Evolutionary conservation across 768 basidiomycete genomes (phyloP), one percentile per base, ranked within the genome.

Genomic region (Hypsizygus marmoreus): DNA sequence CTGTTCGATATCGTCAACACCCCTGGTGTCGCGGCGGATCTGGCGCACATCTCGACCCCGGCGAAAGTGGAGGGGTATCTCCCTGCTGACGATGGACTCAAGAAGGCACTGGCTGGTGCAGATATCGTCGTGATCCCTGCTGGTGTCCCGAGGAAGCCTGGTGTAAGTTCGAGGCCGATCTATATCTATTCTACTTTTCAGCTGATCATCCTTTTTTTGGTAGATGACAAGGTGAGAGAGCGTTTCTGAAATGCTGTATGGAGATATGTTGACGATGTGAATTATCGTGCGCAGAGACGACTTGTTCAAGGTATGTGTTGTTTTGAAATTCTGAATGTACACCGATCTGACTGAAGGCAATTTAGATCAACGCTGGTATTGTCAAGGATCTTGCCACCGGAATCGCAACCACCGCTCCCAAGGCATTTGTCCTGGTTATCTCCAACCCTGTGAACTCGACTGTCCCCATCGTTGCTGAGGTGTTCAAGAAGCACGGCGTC

Each of bases 381-480:
- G 89, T 97, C 47, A 86, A 86, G 57, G 91, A 92, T 60, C 83
- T 99, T 48, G 95, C 95, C 12, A 86, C 82, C 26, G 94, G 90
- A 24, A 90, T 94, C 58, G 95, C 95, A 12, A 83, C 79, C 12
- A 63, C 71, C 38, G 81, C 82, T 32, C 95, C 95, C 49, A 94
- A 93, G 62, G 97, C 97, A 16, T 87, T 88, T 59, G 82, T 98
- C 34, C 82, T 94, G 38, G 94, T 99, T 56, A 98, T 99, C 68
- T 95, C 97, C 58, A 99, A 99, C 77, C 97, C 97, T 24, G 95
- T 99, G 64, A 98, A 99, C 81, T 97, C 95, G 32, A 97, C 97
- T 29, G 95, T 98, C 29, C 97, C 97, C 37, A 91, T 99, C 61
- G 92, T 93, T 35, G 92, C 83, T 12, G 95, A 98, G 69, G 87